phyloP scores from a whole-genome alignment of 345 rosid genomes.

The Arabidopsis thaliana region TAIR10.1 NC_003070.9:1086501-1087000 shows the following conservation, averaged over 20 bases:
- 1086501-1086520: slow-evolving; percentile 24
- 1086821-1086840: slow-evolving; percentile 1
- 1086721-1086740: slow-evolving; percentile 4
- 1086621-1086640: slow-evolving; percentile 23
- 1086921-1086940: background rate
- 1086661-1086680: slow-evolving; percentile 4
- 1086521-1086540: background rate
- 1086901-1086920: slow-evolving; percentile 11
- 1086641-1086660: slow-evolving; percentile 15
- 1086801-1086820: slow-evolving; percentile 27
- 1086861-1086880: slow-evolving; percentile 16
- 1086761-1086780: slow-evolving; percentile 9
- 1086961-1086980: slow-evolving; percentile 13
- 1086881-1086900: slow-evolving; percentile 1
- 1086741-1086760: slow-evolving; percentile 33
- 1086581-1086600: slow-evolving; percentile 13
- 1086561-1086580: background rate
- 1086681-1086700: slow-evolving; percentile 4
- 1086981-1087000: slow-evolving; percentile 9
- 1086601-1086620: background rate
- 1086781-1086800: slow-evolving; percentile 20
- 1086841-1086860: background rate
- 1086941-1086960: slow-evolving; percentile 27
- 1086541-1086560: slow-evolving; percentile 16
- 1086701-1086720: slow-evolving; percentile 20